These are phyloP conservation scores for Azolla pinnata DNA, from an alignment of 75 land plant species.

Conservation along the genomic window DNA sequence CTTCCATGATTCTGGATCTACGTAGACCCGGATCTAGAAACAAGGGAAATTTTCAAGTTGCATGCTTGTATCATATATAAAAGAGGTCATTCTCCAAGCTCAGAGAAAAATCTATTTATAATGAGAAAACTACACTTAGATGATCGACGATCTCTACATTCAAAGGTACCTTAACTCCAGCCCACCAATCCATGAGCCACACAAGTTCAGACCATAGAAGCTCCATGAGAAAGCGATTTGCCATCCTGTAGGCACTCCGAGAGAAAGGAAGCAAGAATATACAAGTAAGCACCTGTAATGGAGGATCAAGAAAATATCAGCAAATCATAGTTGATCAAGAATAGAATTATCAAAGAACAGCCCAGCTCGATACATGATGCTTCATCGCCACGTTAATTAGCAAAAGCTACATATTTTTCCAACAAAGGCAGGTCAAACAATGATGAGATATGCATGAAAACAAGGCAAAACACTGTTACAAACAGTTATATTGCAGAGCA, in stretches of 20 bases:
- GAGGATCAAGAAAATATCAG: not conserved
- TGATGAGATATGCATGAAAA: too few relatives aligned
- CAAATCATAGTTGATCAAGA: not conserved
- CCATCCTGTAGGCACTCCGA: conserved; percentile 49
- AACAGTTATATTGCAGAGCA: too few relatives aligned
- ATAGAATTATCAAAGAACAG: too few relatives aligned
- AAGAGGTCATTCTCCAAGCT: too few relatives aligned
- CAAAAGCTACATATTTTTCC: too few relatives aligned
- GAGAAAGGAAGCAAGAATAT: conserved; percentile 61
- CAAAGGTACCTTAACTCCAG: conserved; percentile 56
- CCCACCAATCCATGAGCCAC: conserved; percentile 98
- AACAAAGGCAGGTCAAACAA: too few relatives aligned
- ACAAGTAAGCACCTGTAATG: conserved; percentile 45
- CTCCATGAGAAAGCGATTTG: conserved; percentile 58
- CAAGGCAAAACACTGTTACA: too few relatives aligned
- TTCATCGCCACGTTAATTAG: too few relatives aligned
- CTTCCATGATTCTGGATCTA: conserved; percentile 40
- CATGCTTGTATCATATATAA: too few relatives aligned
- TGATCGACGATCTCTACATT: not conserved
- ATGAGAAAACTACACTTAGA: not conserved
- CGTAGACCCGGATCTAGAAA: conserved; percentile 60
- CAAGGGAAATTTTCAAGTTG: too few relatives aligned
- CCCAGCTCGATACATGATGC: too few relatives aligned
- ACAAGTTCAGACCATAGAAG: conserved; percentile 78
- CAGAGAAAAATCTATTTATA: too few relatives aligned